phyloP scores from a whole-genome alignment of 2,329 filamentous ascomycete genomes.

The Colletotrichum gigasporum region DNA sequence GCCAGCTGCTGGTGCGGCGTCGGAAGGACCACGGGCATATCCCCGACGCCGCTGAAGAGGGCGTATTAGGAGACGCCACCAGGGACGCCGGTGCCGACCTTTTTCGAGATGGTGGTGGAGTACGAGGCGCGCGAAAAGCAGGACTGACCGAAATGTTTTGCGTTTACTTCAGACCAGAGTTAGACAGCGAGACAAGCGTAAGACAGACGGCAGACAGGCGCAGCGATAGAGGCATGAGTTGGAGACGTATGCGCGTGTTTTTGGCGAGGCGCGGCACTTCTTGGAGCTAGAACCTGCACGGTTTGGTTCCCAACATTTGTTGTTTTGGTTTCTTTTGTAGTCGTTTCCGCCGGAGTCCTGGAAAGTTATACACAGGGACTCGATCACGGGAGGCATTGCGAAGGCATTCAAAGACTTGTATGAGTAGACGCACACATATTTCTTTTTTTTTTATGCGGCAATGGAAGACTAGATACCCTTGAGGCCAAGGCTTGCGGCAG shows the following conservation, averaged over 20 bases:
- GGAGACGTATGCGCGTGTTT: neutral
- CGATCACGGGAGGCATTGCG: slow-evolving; percentile 20
- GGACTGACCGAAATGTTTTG: neutral
- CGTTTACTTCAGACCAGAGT: neutral
- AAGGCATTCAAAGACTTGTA: slow-evolving; percentile 25
- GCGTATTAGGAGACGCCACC: slow-evolving; percentile 39
- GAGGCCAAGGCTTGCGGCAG: neutral
- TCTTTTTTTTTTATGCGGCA: neutral
- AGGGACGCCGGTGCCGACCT: neutral
- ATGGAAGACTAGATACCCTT: slow-evolving; percentile 27
- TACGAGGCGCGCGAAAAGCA: neutral
- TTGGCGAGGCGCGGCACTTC: neutral
- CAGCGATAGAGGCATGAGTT: neutral
- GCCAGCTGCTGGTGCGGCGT: slow-evolving; percentile 67
- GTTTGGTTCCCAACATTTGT: neutral
- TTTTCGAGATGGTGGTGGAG: slow-evolving; percentile 1
- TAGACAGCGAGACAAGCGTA: neutral
- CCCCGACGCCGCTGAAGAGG: slow-evolving; percentile 43
- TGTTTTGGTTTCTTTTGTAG: neutral
- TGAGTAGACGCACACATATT: slow-evolving; percentile 21
- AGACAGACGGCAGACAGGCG: neutral
- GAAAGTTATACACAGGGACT: slow-evolving; percentile 7
- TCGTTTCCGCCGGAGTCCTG: slow-evolving; percentile 1
- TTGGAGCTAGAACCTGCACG: neutral
- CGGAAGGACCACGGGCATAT: slow-evolving; percentile 39